Percentiles rank a stretch among this genome's conserved stretches.
Conservation (phyloP, 345 rosid species). For the Moringa oleifera region DNA sequence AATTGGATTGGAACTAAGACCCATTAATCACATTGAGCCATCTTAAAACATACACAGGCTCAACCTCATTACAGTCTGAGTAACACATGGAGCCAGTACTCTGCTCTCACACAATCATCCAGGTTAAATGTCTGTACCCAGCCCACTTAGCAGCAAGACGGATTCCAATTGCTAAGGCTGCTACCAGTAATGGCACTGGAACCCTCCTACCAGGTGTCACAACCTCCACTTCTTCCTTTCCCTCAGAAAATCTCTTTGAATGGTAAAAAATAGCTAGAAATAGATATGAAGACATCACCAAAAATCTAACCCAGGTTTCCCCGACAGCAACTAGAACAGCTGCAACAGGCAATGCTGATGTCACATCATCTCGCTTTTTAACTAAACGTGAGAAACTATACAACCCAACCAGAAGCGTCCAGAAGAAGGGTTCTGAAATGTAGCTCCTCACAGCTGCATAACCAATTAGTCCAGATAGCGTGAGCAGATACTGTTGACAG, state of each 20-base stretch:
- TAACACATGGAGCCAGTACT: background rate
- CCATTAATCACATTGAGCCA: background rate
- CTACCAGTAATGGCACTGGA: constrained; percentile 60
- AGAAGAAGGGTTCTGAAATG: constrained; percentile 73
- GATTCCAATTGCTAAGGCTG: constrained; percentile 78
- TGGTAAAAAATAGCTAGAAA: constrained; percentile 65
- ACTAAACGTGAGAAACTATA: constrained; percentile 56
- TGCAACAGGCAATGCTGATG: constrained; percentile 70
- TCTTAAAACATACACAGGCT: background rate
- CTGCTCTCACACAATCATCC: constrained; percentile 61
- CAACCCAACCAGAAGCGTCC: constrained; percentile 63
- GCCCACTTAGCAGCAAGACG: constrained; percentile 86
- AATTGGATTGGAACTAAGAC: background rate
- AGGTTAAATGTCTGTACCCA: constrained; percentile 83
- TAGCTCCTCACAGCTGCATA: constrained; percentile 69
- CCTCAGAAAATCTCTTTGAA: constrained; percentile 36
- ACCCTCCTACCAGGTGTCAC: constrained; percentile 25
- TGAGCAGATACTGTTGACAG: constrained; percentile 58
- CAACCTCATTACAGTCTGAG: background rate
- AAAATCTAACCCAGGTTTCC: constrained; percentile 80
- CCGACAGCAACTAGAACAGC: constrained; percentile 83
- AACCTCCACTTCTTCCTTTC: constrained; percentile 39
- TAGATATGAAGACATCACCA: constrained; percentile 44
- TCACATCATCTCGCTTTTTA: constrained; percentile 71
- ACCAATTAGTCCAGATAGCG: constrained; percentile 64